Base-by-base conservation (phyloP, 805 yeast species). In the Tetrapisispora taiwanensis region DNA sequence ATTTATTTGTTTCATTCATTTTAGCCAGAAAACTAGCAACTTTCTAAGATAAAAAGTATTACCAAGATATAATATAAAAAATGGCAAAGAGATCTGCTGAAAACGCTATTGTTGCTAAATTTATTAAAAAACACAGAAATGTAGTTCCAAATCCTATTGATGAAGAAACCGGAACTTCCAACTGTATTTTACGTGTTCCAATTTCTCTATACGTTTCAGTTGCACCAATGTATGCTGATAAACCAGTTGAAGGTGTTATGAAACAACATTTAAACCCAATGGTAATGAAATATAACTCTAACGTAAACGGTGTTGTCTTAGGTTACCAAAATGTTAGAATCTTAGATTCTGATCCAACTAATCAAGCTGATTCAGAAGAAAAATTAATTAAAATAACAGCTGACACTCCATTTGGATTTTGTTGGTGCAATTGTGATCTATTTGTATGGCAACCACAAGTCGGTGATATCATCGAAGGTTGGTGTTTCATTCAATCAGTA, bases 201-300 rank as follows among this genome's bases (percentile, higher is more conserved):
- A 54, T 58, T 1, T 67, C 77, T 14, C 60, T 92, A 61, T 87
- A 89, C 59, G 79, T 88, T 6, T 87, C 95, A 8, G 62, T 92
- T 43, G 96, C 99, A 5, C 98, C 99, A 43, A 70, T 78, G 43
- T 84, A 81, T 64, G 58, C 79, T 32, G 68, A 71, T 35, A 69
- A 73, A 41, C 95, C 96, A 7, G 59, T 81, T 14, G 77, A 76
- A 47, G 99, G 97, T 35, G 73, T 92, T 50, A 77, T 78, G 62
- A 73, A 79, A 26, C 97, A 90, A 67, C 97, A 92, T 66, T 67
- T 92, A 50, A 95, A 92, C 58, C 88, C 92, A 3, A 69, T 92
- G 64, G 69, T 92, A 27, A 86, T 92, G 95, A 78, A 84, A 35
- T 86, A 82, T 61, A 82, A 75, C 52, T 65, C 76, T 13, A 73